Conservation (phyloP, 2,329 filamentous ascomycete species). For the Talaromyces atroroseus region DNA sequence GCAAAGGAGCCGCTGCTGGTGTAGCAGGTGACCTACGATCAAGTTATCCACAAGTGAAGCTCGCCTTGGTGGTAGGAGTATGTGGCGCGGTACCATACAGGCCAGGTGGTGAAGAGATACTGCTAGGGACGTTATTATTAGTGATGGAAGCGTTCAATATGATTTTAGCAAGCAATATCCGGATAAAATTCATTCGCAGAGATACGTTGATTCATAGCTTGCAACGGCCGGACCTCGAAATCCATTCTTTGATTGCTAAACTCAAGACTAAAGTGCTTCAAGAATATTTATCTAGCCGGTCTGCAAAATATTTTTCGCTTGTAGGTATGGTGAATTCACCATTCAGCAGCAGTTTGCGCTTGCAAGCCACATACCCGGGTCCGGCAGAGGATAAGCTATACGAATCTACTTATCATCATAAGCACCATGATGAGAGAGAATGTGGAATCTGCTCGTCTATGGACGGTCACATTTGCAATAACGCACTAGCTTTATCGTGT, state of each 20-base stretch:
- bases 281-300: background rate
- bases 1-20: background rate
- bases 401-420: constrained; percentile 18
- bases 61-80: constrained; percentile 1
- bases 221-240: background rate
- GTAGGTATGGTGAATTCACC: background rate
- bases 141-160: constrained; percentile 22
- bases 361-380: constrained; percentile 14
- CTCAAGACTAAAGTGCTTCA: background rate
- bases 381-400: constrained; percentile 18
- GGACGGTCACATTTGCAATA: background rate
- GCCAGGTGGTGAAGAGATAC: background rate
- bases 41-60: background rate
- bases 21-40: background rate
- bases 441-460: background rate
- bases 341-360: background rate
- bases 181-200: constrained; percentile 18
- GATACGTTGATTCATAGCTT: background rate
- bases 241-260: background rate
- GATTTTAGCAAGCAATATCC: constrained; percentile 24
- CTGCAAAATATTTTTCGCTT: background rate
- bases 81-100: background rate
- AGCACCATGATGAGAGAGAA: constrained; percentile 16
- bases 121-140: constrained; percentile 28
- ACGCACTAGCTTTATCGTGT: background rate